Evolutionary conservation across 2,329 filamentous ascomycete species (phyloP).

Genomic region (Aspergillus sp.): DNA sequence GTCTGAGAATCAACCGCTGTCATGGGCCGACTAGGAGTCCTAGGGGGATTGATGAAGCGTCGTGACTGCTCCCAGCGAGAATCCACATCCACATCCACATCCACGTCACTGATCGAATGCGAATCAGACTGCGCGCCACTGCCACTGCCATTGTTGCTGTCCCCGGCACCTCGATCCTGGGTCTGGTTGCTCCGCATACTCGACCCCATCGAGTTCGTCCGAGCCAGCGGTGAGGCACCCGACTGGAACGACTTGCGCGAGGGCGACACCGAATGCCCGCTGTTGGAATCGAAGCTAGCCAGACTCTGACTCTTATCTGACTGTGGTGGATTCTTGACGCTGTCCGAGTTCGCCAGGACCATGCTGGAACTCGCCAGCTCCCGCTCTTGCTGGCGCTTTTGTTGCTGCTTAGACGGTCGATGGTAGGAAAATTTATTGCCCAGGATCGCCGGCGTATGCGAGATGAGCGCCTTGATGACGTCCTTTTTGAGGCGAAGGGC

Average conservation of each 20-base stretch:
- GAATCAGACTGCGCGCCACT: conserved; percentile 17
- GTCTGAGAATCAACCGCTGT: conserved; percentile 21
- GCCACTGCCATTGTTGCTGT: too few species aligned
- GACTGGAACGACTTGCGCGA: conserved; percentile 31
- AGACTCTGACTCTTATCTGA: conserved; percentile 27
- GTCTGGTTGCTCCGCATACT: conserved; percentile 16
- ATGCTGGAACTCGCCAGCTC: conserved; percentile 75
- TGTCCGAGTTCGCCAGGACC: conserved; percentile 44
- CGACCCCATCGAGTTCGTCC: conserved; percentile 28
- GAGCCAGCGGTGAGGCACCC: conserved; percentile 27
- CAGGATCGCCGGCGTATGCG: conserved; percentile 90
- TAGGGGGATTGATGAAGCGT: conserved; percentile 21
- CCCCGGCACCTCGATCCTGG: conserved; percentile 10
- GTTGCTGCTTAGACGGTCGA: conserved; percentile 69
- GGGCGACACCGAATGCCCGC: conserved; percentile 29
- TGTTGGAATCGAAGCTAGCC: conserved; percentile 31
- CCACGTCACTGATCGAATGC: conserved; percentile 24
- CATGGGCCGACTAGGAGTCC: conserved; percentile 18
- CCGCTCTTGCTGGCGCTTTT: conserved; percentile 70
- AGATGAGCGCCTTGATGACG: conserved; percentile 86
- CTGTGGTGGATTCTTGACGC: conserved; percentile 15
- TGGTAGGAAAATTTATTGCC: conserved; percentile 94
- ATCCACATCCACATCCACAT: conserved; percentile 30
- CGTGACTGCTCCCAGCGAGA: conserved; percentile 32
- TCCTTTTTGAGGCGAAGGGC: conserved; percentile 89